Conservation (phyloP, 1,284 basidiomycete genomes). For the Meripilus lineatus region DNA sequence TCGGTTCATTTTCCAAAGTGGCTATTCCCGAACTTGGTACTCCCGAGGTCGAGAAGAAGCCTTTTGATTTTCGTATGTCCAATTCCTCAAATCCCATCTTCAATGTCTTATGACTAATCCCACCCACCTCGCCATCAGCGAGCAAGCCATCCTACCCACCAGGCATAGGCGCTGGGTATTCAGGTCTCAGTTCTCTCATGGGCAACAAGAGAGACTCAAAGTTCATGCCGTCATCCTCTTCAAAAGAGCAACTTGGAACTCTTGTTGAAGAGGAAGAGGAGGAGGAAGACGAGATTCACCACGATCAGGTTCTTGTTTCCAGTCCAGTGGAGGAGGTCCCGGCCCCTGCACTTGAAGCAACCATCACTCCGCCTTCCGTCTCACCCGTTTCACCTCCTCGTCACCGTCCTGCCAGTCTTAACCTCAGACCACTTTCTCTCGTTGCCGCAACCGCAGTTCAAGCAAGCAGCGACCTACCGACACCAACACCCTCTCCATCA, state of each 20-base stretch:
- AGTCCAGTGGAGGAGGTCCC: constrained; percentile 16
- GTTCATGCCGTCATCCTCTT: constrained; percentile 49
- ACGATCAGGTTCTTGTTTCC: constrained; percentile 14
- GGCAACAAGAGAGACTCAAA: constrained; percentile 74
- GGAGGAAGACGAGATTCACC: constrained; percentile 48
- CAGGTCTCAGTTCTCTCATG: constrained; percentile 37
- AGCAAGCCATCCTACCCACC: constrained; percentile 56
- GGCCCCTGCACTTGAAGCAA: constrained; percentile 15
- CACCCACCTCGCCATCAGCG: constrained; percentile 22
- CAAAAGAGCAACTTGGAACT: constrained; percentile 72
- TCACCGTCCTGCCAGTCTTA: constrained; percentile 58
- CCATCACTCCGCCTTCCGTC: constrained; percentile 29
- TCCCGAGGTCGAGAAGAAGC: constrained; percentile 46
- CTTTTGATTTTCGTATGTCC: constrained; percentile 61
- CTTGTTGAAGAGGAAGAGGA: constrained; percentile 80
- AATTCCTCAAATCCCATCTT: constrained; percentile 8
- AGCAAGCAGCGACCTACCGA: constrained; percentile 40
- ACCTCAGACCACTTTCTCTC: constrained; percentile 67
- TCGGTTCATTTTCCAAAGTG: constrained; percentile 59
- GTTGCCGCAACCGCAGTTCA: constrained; percentile 43
- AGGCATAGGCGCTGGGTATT: constrained; percentile 37
- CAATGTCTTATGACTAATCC: constrained; percentile 9
- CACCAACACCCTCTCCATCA: constrained; percentile 45
- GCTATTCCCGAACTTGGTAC: constrained; percentile 73
- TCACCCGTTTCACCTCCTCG: constrained; percentile 31